Evolutionary conservation across 768 basidiomycete species (phyloP).

Genomic region (Boletus vermiculosoides): DNA sequence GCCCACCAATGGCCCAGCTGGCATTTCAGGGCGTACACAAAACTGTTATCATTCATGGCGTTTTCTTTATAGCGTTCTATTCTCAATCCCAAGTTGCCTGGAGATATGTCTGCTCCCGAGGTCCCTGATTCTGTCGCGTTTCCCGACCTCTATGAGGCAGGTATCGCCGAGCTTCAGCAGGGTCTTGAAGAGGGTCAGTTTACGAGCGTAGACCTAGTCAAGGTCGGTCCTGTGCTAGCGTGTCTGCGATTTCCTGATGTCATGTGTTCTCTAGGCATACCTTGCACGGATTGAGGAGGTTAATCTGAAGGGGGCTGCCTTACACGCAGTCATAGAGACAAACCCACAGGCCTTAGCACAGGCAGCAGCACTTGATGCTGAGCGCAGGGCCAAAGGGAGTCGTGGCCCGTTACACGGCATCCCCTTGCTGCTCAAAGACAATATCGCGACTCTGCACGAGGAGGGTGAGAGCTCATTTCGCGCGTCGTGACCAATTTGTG

Average conservation of each 20-base stretch:
- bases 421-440: conserved; percentile 56
- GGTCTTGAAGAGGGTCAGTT: conserved; percentile 53
- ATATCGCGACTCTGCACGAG: conserved; percentile 34
- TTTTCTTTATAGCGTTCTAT: conserved; percentile 6
- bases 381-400: conserved; percentile 44
- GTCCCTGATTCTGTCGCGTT: conserved; percentile 14
- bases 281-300: conserved; percentile 66
- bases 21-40: background rate
- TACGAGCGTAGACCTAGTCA: conserved; percentile 62
- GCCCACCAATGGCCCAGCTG: background rate
- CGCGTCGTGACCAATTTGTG: background rate
- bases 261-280: conserved; percentile 47
- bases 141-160: conserved; percentile 64
- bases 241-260: background rate
- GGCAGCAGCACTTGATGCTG: conserved; percentile 50
- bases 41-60: background rate
- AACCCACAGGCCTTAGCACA: conserved; percentile 54
- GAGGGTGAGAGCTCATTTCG: conserved; percentile 23
- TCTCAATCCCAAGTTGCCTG: conserved; percentile 8
- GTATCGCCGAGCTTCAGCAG: conserved; percentile 52
- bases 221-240: conserved; percentile 34
- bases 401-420: conserved; percentile 56
- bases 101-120: conserved; percentile 11
- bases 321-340: conserved; percentile 61
- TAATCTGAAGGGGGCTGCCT: conserved; percentile 53